phyloP scores from a whole-genome alignment of 352 stramenopile species.

The Phytophthora pistaciae region DNA sequence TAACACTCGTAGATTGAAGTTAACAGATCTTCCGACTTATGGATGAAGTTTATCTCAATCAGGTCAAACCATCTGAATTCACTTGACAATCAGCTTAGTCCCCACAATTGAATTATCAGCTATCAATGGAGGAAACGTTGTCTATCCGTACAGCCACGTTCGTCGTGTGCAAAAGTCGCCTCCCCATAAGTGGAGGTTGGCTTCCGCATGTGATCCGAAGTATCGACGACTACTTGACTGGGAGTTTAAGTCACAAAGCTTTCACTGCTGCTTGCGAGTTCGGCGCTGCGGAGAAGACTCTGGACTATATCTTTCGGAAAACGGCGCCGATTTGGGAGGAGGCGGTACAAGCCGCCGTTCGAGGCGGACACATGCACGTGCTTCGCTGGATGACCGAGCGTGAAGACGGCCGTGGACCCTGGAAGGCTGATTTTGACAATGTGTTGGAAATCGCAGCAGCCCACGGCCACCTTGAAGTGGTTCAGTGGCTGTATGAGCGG shows the following conservation, averaged over 20 bases:
- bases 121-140: not conserved
- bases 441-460: not conserved
- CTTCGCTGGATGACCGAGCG: not conserved
- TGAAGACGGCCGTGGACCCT: not conserved
- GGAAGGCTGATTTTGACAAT: not conserved
- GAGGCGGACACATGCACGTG: not conserved
- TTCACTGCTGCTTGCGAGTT: slow-evolving; percentile 1
- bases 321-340: not conserved
- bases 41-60: too few relatives aligned
- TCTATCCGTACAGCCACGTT: not conserved
- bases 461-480: slow-evolving; percentile 11
- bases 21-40: too few relatives aligned
- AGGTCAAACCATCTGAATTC: not conserved
- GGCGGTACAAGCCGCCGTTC: not conserved
- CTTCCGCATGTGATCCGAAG: not conserved
- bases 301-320: not conserved
- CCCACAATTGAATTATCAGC: not conserved
- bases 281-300: not conserved
- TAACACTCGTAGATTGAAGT: too few relatives aligned
- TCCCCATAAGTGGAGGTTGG: not conserved
- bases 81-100: not conserved
- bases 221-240: not conserved
- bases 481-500: not conserved
- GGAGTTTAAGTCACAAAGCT: not conserved
- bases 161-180: not conserved